phyloP scores from a whole-genome alignment of 2,329 filamentous ascomycete genomes.

The Cordyceps fumosorosea region DNA sequence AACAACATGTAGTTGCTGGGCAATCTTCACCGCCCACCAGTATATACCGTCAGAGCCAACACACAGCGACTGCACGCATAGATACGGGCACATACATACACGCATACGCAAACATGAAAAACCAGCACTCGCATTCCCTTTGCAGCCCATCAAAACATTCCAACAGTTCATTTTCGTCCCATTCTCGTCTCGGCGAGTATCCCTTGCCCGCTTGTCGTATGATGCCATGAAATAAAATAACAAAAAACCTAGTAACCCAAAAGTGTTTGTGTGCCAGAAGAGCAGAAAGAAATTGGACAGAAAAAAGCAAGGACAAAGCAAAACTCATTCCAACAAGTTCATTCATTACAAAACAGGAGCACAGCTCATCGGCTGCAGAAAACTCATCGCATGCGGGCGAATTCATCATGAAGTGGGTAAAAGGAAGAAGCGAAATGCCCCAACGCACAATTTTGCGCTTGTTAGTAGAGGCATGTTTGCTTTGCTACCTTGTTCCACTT shows the following conservation, averaged over 20 bases:
- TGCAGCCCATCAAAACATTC: slow-evolving; percentile 13
- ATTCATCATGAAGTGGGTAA: neutral
- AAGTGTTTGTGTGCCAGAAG: neutral
- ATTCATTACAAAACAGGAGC: slow-evolving; percentile 31
- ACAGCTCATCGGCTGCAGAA: neutral
- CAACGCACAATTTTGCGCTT: neutral
- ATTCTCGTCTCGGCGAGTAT: neutral
- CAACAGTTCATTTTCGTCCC: neutral
- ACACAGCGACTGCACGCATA: neutral
- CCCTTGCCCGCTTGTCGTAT: slow-evolving; percentile 1
- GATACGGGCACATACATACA: neutral
- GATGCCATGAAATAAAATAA: slow-evolving; percentile 9
- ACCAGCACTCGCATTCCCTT: slow-evolving; percentile 1
- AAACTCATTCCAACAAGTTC: slow-evolving; percentile 30
- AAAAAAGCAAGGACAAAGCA: slow-evolving; percentile 19
- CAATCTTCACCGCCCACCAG: no score
- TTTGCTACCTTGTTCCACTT: slow-evolving; percentile 7
- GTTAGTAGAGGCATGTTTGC: neutral
- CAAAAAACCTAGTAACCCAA: neutral
- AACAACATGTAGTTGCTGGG: no score
- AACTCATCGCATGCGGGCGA: neutral
- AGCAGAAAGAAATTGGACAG: neutral
- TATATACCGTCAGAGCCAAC: no score
- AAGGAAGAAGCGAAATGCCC: neutral
- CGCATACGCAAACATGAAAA: slow-evolving; percentile 3